Conservation (phyloP, 805 yeast species). For the Candida sanyiensis region DNA sequence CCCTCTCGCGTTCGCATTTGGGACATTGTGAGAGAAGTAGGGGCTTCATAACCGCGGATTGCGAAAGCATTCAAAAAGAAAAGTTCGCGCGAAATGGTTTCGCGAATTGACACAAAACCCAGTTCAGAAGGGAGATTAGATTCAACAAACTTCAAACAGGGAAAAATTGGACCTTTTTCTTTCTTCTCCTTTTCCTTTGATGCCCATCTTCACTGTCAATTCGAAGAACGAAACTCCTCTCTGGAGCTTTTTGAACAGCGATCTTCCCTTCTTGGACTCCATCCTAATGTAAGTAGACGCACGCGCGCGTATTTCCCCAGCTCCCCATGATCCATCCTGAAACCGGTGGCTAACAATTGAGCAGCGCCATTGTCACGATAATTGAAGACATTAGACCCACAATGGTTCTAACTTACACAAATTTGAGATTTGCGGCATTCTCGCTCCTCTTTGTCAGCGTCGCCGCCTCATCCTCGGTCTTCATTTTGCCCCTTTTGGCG, state of each 20-base stretch:
- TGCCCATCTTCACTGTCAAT: slow-evolving; percentile 7
- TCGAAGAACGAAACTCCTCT: slow-evolving; percentile 9
- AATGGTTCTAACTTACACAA: slow-evolving; percentile 14
- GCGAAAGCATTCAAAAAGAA: too few species aligned
- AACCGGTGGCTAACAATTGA: slow-evolving; percentile 5
- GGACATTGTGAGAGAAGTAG: too few species aligned
- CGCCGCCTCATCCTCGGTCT: slow-evolving; percentile 13
- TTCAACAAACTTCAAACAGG: too few species aligned
- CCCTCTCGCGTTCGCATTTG: too few species aligned
- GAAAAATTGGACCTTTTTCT: slow-evolving; percentile 2
- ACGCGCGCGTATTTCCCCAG: background rate
- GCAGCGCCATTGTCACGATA: slow-evolving; percentile 7
- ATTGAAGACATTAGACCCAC: slow-evolving; percentile 1
- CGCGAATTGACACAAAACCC: too few species aligned
- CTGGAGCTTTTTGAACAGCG: slow-evolving; percentile 11
- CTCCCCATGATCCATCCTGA: background rate
- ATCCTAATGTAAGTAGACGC: slow-evolving; percentile 6
- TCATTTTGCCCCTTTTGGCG: slow-evolving; percentile 21
- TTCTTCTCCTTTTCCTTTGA: slow-evolving; percentile 2
- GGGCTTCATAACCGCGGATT: too few species aligned
- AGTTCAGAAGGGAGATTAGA: too few species aligned
- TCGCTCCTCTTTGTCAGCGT: slow-evolving; percentile 16
- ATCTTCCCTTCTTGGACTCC: slow-evolving; percentile 19
- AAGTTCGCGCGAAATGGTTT: too few species aligned
- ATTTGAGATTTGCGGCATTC: slow-evolving; percentile 17